Base-by-base conservation (phyloP, 202 grass and related monocot species). In the Brachypodium distachyon region DNA sequence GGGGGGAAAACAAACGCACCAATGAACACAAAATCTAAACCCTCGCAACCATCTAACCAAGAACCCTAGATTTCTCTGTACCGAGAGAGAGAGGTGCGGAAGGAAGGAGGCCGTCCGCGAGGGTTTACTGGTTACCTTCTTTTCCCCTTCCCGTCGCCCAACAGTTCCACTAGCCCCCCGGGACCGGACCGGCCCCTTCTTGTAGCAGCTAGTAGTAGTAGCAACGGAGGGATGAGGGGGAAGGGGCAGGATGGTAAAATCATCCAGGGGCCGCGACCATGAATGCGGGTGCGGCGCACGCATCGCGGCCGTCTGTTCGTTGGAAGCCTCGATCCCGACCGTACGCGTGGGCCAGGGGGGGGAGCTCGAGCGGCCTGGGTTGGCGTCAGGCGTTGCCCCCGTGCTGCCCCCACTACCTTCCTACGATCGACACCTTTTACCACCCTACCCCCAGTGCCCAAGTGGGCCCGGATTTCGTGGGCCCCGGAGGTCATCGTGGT, bases 11-110 rank as follows among this genome's bases (percentile, higher is more conserved):
- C n/a, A n/a, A n/a, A n/a, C n/a, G n/a, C n/a, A 65, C 22, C 23
- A 40, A 40, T n/a, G 18, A 74, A 33, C 19, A 6, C 49, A 52
- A 26, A 28, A 59, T 33, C 56, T 33, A 33, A 59, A 33, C 28
- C 46, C 16, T 4, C 12, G 40, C 8, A 27, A 37, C 1, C 9
- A 34, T 40, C 16, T 28, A 28, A 18, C 65, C 79, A 25, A 52
- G 44, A 87, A 83, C 80, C 80, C 74, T 87, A 87, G 80, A 78
- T 87, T 83, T 50, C 22, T n/a, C 51, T 25, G 46, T 70, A 80
- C 65, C 77, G 7, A 48, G 39, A 18, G 27, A 0, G 33, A 47
- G 11, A 73, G 38, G n/a, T n/a, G n/a, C n/a, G n/a, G 39, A 19
- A 33, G 17, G 21, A 25, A 17, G 57, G 79, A 61, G 71, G 49